Conservation (phyloP, 176 grass and related monocot species). For the Rhynchospora tenuis region DNA sequence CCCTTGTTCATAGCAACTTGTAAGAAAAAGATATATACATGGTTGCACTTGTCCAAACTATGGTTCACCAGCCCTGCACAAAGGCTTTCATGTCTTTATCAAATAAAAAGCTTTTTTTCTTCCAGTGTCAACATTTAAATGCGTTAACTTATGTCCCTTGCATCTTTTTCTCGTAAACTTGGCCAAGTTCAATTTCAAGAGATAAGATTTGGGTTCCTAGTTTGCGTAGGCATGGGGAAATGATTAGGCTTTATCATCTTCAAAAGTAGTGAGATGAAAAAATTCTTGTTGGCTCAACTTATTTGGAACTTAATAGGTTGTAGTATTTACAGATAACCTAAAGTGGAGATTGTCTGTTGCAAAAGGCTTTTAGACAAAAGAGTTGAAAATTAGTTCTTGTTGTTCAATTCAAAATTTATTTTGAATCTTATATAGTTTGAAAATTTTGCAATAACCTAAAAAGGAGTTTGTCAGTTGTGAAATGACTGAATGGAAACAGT, state of each 20-base stretch:
- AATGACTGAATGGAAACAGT: background rate
- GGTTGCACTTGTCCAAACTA: background rate
- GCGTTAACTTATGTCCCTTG: no score
- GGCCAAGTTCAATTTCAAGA: background rate
- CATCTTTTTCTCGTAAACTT: no score
- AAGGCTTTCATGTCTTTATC: background rate
- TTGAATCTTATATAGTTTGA: no score
- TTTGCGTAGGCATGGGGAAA: background rate
- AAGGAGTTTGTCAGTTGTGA: no score
- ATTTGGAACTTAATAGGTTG: background rate
- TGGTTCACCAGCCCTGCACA: background rate
- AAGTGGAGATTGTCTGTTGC: background rate
- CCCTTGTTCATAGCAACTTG: background rate
- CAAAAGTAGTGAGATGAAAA: background rate
- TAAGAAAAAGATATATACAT: background rate
- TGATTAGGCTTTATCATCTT: background rate
- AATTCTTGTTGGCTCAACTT: background rate
- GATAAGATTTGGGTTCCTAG: background rate
- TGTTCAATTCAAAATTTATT: no score
- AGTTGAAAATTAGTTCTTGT: no score
- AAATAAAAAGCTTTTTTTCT: background rate
- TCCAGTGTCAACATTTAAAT: background rate
- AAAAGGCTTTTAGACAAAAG: no score
- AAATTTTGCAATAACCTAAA: no score
- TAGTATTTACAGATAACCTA: background rate